A percentile compares a stretch with the other conserved stretches of the same genome.
phyloP scores from a whole-genome alignment of 2,329 filamentous ascomycete genomes.

The Xylariaceae sp. region DNA sequence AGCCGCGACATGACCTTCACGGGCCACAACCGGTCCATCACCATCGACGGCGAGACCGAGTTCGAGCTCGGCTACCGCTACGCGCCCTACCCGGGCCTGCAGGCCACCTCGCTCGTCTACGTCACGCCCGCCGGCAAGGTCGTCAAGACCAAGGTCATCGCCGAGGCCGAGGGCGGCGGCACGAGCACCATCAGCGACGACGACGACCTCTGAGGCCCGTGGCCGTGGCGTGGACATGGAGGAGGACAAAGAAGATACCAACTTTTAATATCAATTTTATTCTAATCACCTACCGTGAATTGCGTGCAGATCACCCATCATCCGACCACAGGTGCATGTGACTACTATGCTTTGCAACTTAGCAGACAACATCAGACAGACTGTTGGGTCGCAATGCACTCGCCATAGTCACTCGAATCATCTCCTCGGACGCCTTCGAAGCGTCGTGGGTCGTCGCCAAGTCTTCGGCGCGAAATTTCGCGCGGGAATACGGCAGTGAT shows the following conservation, averaged over 20 bases:
- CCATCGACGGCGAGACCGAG: slow-evolving; percentile 35
- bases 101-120: slow-evolving; percentile 40
- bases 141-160: slow-evolving; percentile 42
- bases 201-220: slow-evolving; percentile 2
- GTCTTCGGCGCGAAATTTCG: too few species aligned
- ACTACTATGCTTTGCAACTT: not conserved
- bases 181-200: slow-evolving; percentile 42
- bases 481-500: too few species aligned
- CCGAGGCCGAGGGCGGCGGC: slow-evolving; percentile 45
- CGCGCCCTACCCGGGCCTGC: slow-evolving; percentile 39
- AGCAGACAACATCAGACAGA: not conserved
- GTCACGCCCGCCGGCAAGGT: slow-evolving; percentile 39
- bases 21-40: slow-evolving; percentile 41
- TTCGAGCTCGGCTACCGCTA: slow-evolving; percentile 48
- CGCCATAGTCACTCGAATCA: too few species aligned
- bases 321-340: not conserved
- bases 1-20: slow-evolving; percentile 45
- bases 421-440: too few species aligned
- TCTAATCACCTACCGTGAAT: not conserved
- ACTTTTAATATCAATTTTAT: not conserved
- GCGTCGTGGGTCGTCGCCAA: too few species aligned
- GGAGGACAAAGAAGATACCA: too few species aligned
- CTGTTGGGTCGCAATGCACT: too few species aligned
- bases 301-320: not conserved
- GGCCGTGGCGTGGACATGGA: not conserved